Base-by-base conservation (phyloP, 805 yeast genomes). In the Saturnispora diversa region DNA sequence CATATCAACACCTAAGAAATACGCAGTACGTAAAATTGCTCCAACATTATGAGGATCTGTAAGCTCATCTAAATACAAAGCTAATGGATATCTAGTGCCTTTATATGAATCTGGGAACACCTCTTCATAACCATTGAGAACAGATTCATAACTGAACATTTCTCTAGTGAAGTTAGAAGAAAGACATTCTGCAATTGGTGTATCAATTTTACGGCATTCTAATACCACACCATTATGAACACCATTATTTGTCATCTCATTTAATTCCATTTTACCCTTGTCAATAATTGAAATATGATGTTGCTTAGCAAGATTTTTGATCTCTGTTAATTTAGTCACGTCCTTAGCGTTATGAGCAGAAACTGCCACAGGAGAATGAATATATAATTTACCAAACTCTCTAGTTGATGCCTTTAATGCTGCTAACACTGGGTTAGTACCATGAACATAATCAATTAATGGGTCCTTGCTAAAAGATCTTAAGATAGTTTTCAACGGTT, bases 31-130 rank as follows among this genome's bases (percentile, higher is more conserved):
- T 22, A 84, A 60, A 31, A 86, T 75, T 19, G 90, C 92, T 6
- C 96, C 96, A 50, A 84, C 66, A 55, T 86, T 86, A 56, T 84
- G 94, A 1, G 95, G 90, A 57, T 86, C 95, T 11, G 84, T 75
- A 32, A 87, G 69, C 44, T 83, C 85, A 58, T 86, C 95, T 20
- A 86, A 60, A 50, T 70, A 85, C 3, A 86, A 49, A 0, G 86
- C 95, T 13, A 87, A 51, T 2, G 95, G 94, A 50, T 60, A 60
- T 13, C 54, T 54, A 27, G 57, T 59, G 17, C 44, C 44, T 20
- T 20, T 27, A 28, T 39, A 39, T 5, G 45, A 36, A 25, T 40
- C 42, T n/a, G 33, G 12, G 15, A 6, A 15, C 6, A 21, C 16
- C 19, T 35, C 44, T 8, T 24, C 31, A 15, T 20, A 35, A n/a